These are phyloP conservation scores for Macaranga tanarius DNA, from an alignment of 441 rosid genomes.

Conservation along the genomic window DNA sequence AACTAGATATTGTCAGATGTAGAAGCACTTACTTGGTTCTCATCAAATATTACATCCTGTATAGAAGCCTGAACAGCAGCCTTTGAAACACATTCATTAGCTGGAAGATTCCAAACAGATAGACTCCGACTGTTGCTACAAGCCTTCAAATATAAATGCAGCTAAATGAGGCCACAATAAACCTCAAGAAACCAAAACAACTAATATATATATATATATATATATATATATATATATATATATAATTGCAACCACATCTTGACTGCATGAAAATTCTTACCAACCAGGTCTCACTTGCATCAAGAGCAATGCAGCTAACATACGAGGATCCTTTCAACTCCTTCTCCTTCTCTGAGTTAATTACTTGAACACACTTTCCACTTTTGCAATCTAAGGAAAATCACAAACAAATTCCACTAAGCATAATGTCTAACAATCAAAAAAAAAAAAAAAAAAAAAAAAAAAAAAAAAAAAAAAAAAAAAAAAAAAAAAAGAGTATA, in stretches of 20 bases:
- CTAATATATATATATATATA: neutral
- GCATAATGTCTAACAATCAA: slow-evolving; percentile 17
- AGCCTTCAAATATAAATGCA: slow-evolving; percentile 41
- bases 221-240: neutral
- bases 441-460: no score
- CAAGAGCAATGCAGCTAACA: slow-evolving; percentile 78
- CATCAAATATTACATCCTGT: slow-evolving; percentile 74
- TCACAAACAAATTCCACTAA: slow-evolving; percentile 26
- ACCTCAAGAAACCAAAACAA: neutral
- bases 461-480: no score
- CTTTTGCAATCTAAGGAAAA: slow-evolving; percentile 76
- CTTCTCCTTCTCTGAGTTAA: slow-evolving; percentile 53
- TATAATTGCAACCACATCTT: slow-evolving; percentile 1
- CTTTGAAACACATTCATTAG: slow-evolving; percentile 76
- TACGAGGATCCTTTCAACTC: slow-evolving; percentile 44
- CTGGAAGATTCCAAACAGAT: slow-evolving; percentile 84
- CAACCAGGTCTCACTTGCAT: slow-evolving; percentile 98
- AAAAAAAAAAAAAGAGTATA: no score
- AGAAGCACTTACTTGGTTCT: slow-evolving; percentile 60
- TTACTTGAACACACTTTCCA: slow-evolving; percentile 67
- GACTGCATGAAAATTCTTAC: slow-evolving; percentile 53
- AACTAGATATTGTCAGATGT: neutral
- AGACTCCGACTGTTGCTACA: slow-evolving; percentile 67
- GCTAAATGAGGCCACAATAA: slow-evolving; percentile 6
- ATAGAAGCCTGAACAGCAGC: slow-evolving; percentile 45